Percentiles rank a stretch among this genome's conserved stretches.
These are phyloP conservation scores for Fusarium sp. DNA, from an alignment of 2,329 filamentous ascomycete species.

Conservation along the genomic window DNA sequence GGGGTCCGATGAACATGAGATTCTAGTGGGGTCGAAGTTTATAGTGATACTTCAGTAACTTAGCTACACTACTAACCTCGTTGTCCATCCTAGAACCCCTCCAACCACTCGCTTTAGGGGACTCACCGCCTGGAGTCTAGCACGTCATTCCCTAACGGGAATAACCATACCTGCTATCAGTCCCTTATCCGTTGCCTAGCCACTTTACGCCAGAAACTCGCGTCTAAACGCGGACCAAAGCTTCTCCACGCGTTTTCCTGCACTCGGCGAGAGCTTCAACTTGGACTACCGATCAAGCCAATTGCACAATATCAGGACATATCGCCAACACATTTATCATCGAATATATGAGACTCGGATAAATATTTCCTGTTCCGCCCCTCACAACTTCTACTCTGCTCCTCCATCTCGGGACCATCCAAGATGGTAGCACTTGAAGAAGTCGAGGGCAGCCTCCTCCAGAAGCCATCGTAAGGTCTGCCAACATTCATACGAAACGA, in stretches of 20 bases:
- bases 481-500: background rate
- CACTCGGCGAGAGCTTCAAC: conserved; percentile 7
- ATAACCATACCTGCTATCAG: conserved; percentile 9
- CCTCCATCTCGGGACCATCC: background rate
- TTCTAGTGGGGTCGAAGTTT: background rate
- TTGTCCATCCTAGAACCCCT: conserved; percentile 26
- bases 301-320: conserved; percentile 8
- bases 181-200: conserved; percentile 34
- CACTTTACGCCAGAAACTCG: conserved; percentile 48
- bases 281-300: conserved; percentile 2
- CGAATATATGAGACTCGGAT: background rate
- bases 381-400: background rate
- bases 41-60: background rate
- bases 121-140: conserved; percentile 34
- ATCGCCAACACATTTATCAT: background rate
- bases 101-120: conserved; percentile 12
- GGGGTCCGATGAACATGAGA: conserved; percentile 34
- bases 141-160: conserved; percentile 35
- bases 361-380: background rate
- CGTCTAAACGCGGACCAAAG: conserved; percentile 37
- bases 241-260: conserved; percentile 40
- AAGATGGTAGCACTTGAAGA: conserved; percentile 54
- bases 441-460: conserved; percentile 51
- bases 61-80: background rate
- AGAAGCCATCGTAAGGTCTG: conserved; percentile 50